phyloP scores from a whole-genome alignment of 1,139 yeast genomes.

The Blastobotrys raffinosifermentans region DNA sequence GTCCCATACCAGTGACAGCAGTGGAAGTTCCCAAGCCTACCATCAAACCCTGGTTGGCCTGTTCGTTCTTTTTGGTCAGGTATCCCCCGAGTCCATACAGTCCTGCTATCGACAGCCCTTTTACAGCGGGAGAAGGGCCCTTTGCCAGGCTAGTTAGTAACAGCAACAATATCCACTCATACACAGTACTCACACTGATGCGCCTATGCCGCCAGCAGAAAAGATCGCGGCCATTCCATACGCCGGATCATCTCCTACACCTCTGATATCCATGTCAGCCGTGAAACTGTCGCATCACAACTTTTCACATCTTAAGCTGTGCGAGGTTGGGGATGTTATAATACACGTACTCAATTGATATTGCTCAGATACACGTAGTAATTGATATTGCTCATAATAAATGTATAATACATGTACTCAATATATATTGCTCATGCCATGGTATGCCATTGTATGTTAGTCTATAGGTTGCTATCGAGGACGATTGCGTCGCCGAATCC shows the following conservation, averaged over 20 bases:
- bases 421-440: no score
- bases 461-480: not conserved
- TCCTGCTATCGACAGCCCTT: not conserved
- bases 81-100: not conserved
- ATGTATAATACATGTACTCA: no score
- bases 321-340: no score
- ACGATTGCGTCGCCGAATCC: conserved; percentile 3
- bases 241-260: not conserved
- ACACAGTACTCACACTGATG: not conserved
- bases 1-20: conserved; percentile 46
- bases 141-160: not conserved
- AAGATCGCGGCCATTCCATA: not conserved
- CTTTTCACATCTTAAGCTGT: no score
- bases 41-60: not conserved
- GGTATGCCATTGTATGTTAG: no score
- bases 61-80: not conserved
- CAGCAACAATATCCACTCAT: not conserved
- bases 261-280: not conserved
- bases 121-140: not conserved
- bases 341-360: no score
- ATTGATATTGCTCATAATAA: no score
- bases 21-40: not conserved
- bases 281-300: no score
- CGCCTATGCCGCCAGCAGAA: not conserved
- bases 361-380: no score